Conservation (phyloP, 2,329 filamentous ascomycete genomes). For the Ophiocordyceps unilateralis region DNA sequence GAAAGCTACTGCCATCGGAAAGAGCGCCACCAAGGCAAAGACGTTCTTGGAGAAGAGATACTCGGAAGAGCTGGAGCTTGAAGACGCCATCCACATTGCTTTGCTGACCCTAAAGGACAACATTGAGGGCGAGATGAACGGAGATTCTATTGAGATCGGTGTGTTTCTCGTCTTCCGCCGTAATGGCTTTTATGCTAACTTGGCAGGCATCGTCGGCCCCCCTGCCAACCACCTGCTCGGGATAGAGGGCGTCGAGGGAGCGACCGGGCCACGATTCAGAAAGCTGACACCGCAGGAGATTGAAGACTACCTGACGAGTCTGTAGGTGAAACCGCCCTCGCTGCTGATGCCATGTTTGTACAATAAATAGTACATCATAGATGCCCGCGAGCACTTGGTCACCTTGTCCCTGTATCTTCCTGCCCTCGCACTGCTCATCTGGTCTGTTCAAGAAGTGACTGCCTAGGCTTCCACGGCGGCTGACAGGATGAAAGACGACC, state of each 20-base stretch:
- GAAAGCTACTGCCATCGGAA: slow-evolving; percentile 98
- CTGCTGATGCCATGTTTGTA: neutral
- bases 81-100: slow-evolving; percentile 97
- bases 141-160: slow-evolving; percentile 97
- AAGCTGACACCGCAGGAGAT: slow-evolving; percentile 96
- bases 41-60: slow-evolving; percentile 99
- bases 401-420: neutral
- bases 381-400: neutral
- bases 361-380: neutral
- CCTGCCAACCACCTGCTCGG: slow-evolving; percentile 87
- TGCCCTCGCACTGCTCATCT: too few relatives aligned
- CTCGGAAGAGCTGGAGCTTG: slow-evolving; percentile 88
- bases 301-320: slow-evolving; percentile 97
- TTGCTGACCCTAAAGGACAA: slow-evolving; percentile 96
- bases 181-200: slow-evolving; percentile 9
- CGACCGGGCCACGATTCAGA: slow-evolving; percentile 72
- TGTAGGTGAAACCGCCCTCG: slow-evolving; percentile 50
- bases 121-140: slow-evolving; percentile 98
- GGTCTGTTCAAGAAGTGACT: too few relatives aligned
- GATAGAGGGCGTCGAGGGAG: slow-evolving; percentile 74
- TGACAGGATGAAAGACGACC: slow-evolving; percentile 31
- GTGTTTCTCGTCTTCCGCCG: slow-evolving; percentile 14
- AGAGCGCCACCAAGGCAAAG: slow-evolving; percentile 95
- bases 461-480: slow-evolving; percentile 2
- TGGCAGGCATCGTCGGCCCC: slow-evolving; percentile 74